phyloP scores from a whole-genome alignment of 305 asterid species.

The Rubia peregrina region DNA sequence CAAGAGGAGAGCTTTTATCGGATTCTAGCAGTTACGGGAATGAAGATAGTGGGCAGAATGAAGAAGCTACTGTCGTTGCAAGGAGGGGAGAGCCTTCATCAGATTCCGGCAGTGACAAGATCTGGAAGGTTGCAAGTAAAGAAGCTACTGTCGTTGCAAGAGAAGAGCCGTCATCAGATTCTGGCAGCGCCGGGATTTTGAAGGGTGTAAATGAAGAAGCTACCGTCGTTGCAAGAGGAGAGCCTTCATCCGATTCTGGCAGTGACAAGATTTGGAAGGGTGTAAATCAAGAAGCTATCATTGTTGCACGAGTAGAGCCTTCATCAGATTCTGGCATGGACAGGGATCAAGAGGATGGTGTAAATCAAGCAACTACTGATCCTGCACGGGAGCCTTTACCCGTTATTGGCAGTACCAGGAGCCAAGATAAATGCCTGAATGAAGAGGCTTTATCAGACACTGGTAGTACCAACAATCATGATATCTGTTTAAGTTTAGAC shows the following conservation, averaged over 20 bases:
- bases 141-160: slow-evolving; percentile 9
- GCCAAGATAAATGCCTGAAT: slow-evolving; percentile 19
- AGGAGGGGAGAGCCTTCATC: not conserved
- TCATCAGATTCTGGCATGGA: not conserved
- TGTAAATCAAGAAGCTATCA: not conserved
- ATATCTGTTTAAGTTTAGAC: slow-evolving; percentile 13
- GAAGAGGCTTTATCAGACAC: slow-evolving; percentile 13
- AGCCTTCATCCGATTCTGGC: slow-evolving; percentile 5
- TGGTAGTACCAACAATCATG: not conserved
- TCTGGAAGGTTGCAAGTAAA: not conserved
- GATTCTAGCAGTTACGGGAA: not conserved
- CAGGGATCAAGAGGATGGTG: slow-evolving; percentile 5
- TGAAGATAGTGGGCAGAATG: not conserved
- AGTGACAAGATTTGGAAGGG: not conserved
- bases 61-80: slow-evolving; percentile 11
- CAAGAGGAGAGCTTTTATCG: slow-evolving; percentile 2
- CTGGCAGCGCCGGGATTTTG: not conserved
- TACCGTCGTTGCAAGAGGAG: slow-evolving; percentile 12
- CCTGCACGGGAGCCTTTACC: slow-evolving; percentile 17
- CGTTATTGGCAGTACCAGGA: not conserved
- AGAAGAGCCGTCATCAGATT: slow-evolving; percentile 16
- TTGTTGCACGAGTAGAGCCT: slow-evolving; percentile 5
- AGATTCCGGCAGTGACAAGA: not conserved
- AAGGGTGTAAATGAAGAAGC: not conserved
- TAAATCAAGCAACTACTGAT: slow-evolving; percentile 23